These are phyloP conservation scores for Sphaceloma murrayae DNA, from an alignment of 2,329 filamentous ascomycete genomes.

Conservation along the genomic window DNA sequence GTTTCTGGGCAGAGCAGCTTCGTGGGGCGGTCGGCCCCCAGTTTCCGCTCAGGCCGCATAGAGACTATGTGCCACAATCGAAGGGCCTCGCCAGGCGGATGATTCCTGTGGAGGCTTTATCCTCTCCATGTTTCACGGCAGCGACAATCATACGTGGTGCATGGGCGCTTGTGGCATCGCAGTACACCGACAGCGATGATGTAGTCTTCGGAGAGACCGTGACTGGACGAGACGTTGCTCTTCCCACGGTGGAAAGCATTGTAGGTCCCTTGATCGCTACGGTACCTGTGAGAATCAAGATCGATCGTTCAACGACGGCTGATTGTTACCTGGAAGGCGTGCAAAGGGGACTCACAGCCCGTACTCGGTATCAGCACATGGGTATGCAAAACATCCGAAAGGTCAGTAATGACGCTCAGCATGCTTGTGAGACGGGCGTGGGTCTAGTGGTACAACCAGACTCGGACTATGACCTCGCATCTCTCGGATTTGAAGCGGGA, in stretches of 20 bases:
- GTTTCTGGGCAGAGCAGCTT: not conserved
- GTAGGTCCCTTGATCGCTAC: slow-evolving; percentile 34
- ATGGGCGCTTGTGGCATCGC: slow-evolving; percentile 26
- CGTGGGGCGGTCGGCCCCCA: too few relatives aligned
- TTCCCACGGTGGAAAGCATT: slow-evolving; percentile 29
- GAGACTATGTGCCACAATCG: not conserved
- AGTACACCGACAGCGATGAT: slow-evolving; percentile 26
- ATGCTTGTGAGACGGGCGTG: slow-evolving; percentile 49
- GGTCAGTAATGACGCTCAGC: slow-evolving; percentile 43
- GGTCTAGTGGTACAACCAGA: slow-evolving; percentile 45
- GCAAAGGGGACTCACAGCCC: slow-evolving; percentile 22
- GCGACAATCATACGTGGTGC: slow-evolving; percentile 27
- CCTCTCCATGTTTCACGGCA: slow-evolving; percentile 27
- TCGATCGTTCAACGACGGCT: slow-evolving; percentile 25
- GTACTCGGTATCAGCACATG: slow-evolving; percentile 31
- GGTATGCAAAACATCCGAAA: slow-evolving; percentile 32
- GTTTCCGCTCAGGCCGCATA: not conserved
- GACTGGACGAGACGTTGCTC: slow-evolving; percentile 21
- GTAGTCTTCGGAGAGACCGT: slow-evolving; percentile 30
- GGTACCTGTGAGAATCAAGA: slow-evolving; percentile 29
- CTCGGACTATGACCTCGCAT: slow-evolving; percentile 18
- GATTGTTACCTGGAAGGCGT: slow-evolving; percentile 19
- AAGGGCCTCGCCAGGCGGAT: not conserved
- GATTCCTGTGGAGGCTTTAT: too few relatives aligned
- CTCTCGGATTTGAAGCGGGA: slow-evolving; percentile 21